Base-by-base conservation (phyloP, 345 rosid species). In the Limnanthes douglasii region DNA sequence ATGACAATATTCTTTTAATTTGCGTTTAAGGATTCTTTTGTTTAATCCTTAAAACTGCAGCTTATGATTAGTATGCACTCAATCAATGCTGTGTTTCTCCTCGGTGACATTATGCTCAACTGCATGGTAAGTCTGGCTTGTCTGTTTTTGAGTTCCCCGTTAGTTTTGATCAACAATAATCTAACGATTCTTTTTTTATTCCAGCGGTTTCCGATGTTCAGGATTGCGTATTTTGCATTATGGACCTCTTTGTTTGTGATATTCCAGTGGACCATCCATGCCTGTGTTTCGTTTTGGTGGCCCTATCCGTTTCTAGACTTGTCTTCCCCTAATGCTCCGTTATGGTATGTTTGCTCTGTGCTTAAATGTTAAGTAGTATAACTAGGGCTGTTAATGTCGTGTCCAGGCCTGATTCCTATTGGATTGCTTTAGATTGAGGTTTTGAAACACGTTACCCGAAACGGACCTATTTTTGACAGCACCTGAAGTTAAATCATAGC, bases 221-320 rank as follows among this genome's bases (percentile, higher is more conserved):
- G 96, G 33, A 48, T 90, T 23, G 65, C 73, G 5, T 90, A 90
- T 51, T 85, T 84, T 45, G 41, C 67, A 35, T 35, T 75, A 9
- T 84, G 93, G 94, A 90, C 96, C 0, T 41, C 54, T 8, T 34
- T 55, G 15, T 84, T 66, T 43, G 98, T 84, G 21, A 4, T 78
- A 43, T 75, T 69, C 59, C 98, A 84, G n/a, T 90, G 94, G 98
- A 72, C 75, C 59, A 50, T 80, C 57, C 98, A 84, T 51, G 92
- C 83, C 46, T 70, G 71, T 57, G 55, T 73, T 48, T 64, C 80
- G 28, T 49, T 80, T 28, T 74, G 96, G 94, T 88, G 96, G 98
- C 96, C 96, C 2, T 90, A 90, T 63, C 70, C 82, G 17, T 80
- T 90, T 59, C 84, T 84, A 13, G 93, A 85, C 62, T 45, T 90